Evolutionary conservation across 306 rosid species (phyloP), one percentile per base, ranked within the genome.

Genomic region (Acacia confusa): DNA sequence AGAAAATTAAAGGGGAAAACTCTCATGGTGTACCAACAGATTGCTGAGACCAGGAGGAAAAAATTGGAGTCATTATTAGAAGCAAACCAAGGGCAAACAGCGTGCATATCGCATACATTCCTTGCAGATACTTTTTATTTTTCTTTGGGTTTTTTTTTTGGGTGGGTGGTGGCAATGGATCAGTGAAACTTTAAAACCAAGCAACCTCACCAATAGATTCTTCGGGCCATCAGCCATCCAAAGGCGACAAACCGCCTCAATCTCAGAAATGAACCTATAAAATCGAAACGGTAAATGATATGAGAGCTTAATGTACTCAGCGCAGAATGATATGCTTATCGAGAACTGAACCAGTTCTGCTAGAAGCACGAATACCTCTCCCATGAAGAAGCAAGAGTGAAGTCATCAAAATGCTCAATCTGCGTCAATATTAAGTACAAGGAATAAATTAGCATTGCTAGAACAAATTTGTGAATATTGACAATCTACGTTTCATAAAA

Each of bases 371-470:
- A 50, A 34, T 81, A 95, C 99, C 96, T 91, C 88, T 95, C 99
- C 99, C 99, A 95, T 22, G 98, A 86, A 64, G 99, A 92, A 32
- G 99, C 99, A 41, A 95, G 88, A 52, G 99, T 95, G 91, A 95
- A 95, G 87, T 95, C 99, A 78, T 93, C 98, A 57, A 95, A 95
- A 86, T 95, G 97, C 86, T 95, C 98, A 80, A 89, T 82, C 99
- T 95, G 93, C 85, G 78, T 47, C 40, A 43, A 73, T 27, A 68
- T 16, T 27, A 50, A 61, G n/a, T 3, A 44, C 57, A 70, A 9
- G 10, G 22, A 53, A 41, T 68, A 48, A 77, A 25, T 69, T 47
- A 74, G 69, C 65, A 38, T 20, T 58, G 25, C 44, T 1, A 79
- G 34, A 41, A 24, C 24, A 74, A 77, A 80, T 47, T 48, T 24